Conservation (phyloP, 768 basidiomycete genomes). For the Tylopilus vinaceipallidus region DNA sequence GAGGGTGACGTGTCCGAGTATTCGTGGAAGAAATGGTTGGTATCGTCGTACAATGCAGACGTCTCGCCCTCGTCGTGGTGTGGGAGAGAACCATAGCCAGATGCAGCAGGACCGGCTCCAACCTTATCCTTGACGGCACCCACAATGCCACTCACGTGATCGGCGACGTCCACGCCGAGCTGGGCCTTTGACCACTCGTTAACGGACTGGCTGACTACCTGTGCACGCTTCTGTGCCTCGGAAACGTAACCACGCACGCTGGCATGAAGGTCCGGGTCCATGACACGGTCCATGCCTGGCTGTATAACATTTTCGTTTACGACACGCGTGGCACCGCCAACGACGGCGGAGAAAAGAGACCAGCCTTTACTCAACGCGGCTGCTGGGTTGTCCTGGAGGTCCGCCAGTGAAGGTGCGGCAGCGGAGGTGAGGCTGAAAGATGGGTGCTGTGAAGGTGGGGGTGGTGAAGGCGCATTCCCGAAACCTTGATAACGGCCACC, state of each 20-base stretch:
- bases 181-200: slow-evolving; percentile 77
- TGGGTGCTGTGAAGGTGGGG: slow-evolving; percentile 53
- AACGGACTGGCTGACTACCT: slow-evolving; percentile 56
- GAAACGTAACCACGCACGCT: slow-evolving; percentile 70
- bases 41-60: slow-evolving; percentile 61
- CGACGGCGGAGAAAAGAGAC: slow-evolving; percentile 89
- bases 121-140: slow-evolving; percentile 59
- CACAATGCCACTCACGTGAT: slow-evolving; percentile 69
- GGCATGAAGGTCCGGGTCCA: slow-evolving; percentile 77
- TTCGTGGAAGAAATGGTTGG: slow-evolving; percentile 58
- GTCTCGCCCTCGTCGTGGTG: slow-evolving; percentile 50
- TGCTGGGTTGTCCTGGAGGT: slow-evolving; percentile 84
- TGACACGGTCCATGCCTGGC: slow-evolving; percentile 79
- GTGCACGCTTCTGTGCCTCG: slow-evolving; percentile 66
- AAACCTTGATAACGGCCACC: slow-evolving; percentile 94
- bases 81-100: slow-evolving; percentile 50
- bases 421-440: slow-evolving; percentile 75
- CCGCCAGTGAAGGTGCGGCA: slow-evolving; percentile 71
- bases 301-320: slow-evolving; percentile 89
- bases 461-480: slow-evolving; percentile 75
- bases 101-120: slow-evolving; percentile 51
- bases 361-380: slow-evolving; percentile 90
- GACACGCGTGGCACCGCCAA: slow-evolving; percentile 72
- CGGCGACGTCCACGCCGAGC: slow-evolving; percentile 84
- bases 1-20: slow-evolving; percentile 22